A percentile compares a stretch with the other conserved stretches of the same genome.
Conservation (phyloP, 176 grass and related monocot genomes). For the Elymus sibiricus region DNA sequence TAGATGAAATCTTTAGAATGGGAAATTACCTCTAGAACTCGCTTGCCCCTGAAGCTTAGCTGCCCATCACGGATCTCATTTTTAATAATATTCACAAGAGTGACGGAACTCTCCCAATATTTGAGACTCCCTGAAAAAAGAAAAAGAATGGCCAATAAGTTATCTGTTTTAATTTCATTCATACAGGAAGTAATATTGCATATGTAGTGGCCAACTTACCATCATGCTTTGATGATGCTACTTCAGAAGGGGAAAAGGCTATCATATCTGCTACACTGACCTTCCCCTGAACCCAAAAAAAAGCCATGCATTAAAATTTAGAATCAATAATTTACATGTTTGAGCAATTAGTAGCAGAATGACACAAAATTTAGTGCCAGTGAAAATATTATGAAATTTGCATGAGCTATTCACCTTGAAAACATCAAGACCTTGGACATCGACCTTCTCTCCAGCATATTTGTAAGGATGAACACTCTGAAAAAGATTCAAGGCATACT, state of each 20-base stretch:
- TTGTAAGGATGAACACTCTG: constrained; percentile 93
- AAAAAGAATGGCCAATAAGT: not conserved
- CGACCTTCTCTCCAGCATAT: constrained; percentile 94
- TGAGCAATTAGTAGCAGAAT: not conserved
- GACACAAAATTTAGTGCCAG: not conserved
- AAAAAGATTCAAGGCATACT: constrained; percentile 20
- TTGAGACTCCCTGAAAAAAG: constrained; percentile 56
- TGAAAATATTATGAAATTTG: not conserved
- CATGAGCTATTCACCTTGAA: constrained; percentile 59
- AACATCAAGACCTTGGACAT: constrained; percentile 83
- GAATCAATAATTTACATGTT: not conserved
- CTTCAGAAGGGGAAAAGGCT: constrained; percentile 62
- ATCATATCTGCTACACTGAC: constrained; percentile 86
- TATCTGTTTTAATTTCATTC: not conserved
- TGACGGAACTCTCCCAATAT: constrained; percentile 84
- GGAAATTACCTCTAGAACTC: constrained; percentile 73
- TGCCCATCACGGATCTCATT: constrained; percentile 90
- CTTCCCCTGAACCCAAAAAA: constrained; percentile 63
- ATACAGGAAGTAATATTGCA: constrained; percentile 4
- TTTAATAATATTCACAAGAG: constrained; percentile 72
- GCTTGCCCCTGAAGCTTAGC: constrained; percentile 89
- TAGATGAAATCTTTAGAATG: constrained; percentile 9
- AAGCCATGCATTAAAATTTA: not conserved
- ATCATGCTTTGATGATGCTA: constrained; percentile 54
- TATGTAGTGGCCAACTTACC: constrained; percentile 60